These are phyloP conservation scores for Selenicereus undatus DNA, from an alignment of 148 eudicot genomes.

Conservation along the genomic window DNA sequence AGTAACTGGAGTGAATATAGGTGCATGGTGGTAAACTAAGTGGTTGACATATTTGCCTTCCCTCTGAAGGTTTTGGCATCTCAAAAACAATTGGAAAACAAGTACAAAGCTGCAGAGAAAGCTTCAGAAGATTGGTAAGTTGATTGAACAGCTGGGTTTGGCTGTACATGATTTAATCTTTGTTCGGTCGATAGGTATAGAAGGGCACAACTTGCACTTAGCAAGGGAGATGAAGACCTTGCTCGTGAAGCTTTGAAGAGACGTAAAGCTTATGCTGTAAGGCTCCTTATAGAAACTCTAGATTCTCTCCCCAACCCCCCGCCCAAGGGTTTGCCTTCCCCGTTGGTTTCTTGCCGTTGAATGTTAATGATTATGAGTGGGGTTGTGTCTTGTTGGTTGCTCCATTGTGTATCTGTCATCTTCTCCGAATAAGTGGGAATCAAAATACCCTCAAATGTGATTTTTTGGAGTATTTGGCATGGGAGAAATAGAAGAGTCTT, in stretches of 20 bases:
- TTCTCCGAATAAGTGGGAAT: not conserved
- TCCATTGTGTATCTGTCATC: not conserved
- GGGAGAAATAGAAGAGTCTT: no score
- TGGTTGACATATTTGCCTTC: slow-evolving; percentile 15
- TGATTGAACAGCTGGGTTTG: slow-evolving; percentile 9
- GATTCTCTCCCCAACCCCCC: not conserved
- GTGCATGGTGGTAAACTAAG: not conserved
- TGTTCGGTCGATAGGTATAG: slow-evolving; percentile 56
- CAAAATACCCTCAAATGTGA: not conserved
- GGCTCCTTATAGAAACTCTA: slow-evolving; percentile 21
- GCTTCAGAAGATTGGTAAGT: slow-evolving; percentile 95
- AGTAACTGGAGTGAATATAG: slow-evolving; percentile 9
- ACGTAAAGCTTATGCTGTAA: slow-evolving; percentile 92
- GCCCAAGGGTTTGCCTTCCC: not conserved
- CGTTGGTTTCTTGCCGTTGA: not conserved
- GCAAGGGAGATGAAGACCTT: slow-evolving; percentile 95
- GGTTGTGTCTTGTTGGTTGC: not conserved
- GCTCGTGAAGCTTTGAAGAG: slow-evolving; percentile 99
- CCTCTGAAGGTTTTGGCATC: slow-evolving; percentile 85
- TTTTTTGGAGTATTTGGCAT: no score
- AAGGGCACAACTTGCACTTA: slow-evolving; percentile 91
- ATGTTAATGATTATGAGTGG: not conserved
- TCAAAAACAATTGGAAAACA: slow-evolving; percentile 92
- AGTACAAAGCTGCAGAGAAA: slow-evolving; percentile 72
- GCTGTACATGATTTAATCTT: slow-evolving; percentile 7